A percentile compares a stretch with the other conserved stretches of the same genome.
Evolutionary conservation across 1,284 basidiomycete genomes (phyloP).

Genomic region (Heterobasidion parviporum): DNA sequence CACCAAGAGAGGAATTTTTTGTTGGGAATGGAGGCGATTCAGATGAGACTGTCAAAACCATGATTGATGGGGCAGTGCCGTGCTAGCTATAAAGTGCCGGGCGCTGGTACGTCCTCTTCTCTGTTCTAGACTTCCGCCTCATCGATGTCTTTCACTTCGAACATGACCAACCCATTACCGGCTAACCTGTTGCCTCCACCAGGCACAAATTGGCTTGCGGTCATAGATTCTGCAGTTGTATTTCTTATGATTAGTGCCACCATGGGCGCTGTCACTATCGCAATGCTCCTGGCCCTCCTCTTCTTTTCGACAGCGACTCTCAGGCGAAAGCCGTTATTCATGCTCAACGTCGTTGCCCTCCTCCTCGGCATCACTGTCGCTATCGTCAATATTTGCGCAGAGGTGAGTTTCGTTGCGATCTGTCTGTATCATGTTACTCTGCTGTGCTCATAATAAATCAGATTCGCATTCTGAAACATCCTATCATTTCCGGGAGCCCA

Average conservation of each 20-base stretch:
- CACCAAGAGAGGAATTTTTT: no score
- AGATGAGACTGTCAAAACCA: no score
- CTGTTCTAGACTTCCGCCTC: background rate
- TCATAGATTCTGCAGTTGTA: slow-evolving; percentile 11
- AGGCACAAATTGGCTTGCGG: slow-evolving; percentile 5
- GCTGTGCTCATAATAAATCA: background rate
- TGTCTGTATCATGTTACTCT: background rate
- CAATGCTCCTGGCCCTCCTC: slow-evolving; percentile 16
- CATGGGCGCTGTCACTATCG: slow-evolving; percentile 13
- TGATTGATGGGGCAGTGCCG: no score
- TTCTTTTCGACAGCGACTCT: slow-evolving; percentile 17
- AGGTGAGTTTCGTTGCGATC: background rate
- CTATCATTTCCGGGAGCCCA: background rate
- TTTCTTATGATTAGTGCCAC: slow-evolving; percentile 15
- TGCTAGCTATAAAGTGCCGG: no score
- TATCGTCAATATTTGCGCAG: slow-evolving; percentile 5
- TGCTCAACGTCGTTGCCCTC: slow-evolving; percentile 19
- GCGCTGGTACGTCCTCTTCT: no score
- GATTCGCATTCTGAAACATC: slow-evolving; percentile 1
- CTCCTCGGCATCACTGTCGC: slow-evolving; percentile 11
- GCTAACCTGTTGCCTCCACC: background rate
- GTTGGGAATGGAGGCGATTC: no score
- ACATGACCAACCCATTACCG: no score
- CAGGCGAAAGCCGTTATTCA: slow-evolving; percentile 19
- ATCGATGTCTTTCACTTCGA: background rate